phyloP scores from a whole-genome alignment of 2,329 filamentous ascomycete species.

The Fusarium citri region DNA sequence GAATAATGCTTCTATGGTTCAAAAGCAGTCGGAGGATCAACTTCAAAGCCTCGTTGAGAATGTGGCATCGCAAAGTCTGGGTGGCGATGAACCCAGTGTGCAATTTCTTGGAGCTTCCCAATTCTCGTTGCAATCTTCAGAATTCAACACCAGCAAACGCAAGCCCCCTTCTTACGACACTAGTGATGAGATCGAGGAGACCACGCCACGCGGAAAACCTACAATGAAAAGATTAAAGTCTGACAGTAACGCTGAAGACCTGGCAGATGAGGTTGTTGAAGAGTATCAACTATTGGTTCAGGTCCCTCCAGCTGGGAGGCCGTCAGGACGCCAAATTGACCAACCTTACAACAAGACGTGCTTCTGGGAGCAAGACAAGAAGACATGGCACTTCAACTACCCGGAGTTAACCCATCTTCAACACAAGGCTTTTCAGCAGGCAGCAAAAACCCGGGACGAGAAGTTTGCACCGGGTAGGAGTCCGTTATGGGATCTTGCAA shows the following conservation, averaged over 20 bases:
- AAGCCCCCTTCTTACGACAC: constrained; percentile 62
- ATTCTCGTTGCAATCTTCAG: constrained; percentile 44
- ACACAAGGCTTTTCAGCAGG: constrained; percentile 65
- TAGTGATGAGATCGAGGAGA: constrained; percentile 64
- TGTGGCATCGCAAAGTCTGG: constrained; percentile 67
- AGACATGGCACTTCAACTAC: constrained; percentile 71
- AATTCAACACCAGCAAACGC: constrained; percentile 66
- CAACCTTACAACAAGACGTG: constrained; percentile 65
- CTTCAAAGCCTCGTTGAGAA: constrained; percentile 64
- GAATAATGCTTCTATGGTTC: constrained; percentile 54
- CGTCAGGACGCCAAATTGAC: constrained; percentile 69
- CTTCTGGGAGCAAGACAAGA: constrained; percentile 68
- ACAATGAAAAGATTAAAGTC: constrained; percentile 68
- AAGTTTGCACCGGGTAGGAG: constrained; percentile 65
- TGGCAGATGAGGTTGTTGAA: constrained; percentile 52
- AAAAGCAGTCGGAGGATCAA: constrained; percentile 60
- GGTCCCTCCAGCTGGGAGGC: constrained; percentile 62
- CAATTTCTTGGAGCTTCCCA: constrained; percentile 36
- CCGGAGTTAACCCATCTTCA: constrained; percentile 73
- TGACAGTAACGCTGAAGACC: constrained; percentile 54
- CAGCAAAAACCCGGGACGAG: constrained; percentile 63
- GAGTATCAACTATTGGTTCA: constrained; percentile 61
- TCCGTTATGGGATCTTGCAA: constrained; percentile 66
- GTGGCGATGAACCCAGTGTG: constrained; percentile 55
- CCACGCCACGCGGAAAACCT: constrained; percentile 55